Percentiles rank a stretch among this genome's conserved stretches.
Evolutionary conservation across 2,329 filamentous ascomycete genomes (phyloP).

Genomic region (Colletotrichum noveboracense): DNA sequence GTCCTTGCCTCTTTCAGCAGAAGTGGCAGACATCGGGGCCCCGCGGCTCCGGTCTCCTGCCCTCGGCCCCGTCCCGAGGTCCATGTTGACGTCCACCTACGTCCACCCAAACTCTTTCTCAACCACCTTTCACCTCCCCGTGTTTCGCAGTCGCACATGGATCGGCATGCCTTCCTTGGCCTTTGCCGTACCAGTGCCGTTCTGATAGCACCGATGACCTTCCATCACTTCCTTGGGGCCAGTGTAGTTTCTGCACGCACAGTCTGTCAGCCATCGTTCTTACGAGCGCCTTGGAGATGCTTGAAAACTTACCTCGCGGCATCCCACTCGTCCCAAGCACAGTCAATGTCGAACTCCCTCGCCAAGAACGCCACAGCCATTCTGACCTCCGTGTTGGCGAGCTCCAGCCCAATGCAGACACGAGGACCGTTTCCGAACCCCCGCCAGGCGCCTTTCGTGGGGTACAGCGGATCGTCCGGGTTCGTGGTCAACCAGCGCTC

Average conservation of each 20-base stretch:
- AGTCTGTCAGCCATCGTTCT: neutral
- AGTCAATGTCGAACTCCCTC: constrained; percentile 54
- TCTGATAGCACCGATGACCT: constrained; percentile 34
- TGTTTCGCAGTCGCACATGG: constrained; percentile 29
- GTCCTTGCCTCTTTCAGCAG: neutral
- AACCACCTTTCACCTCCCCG: neutral
- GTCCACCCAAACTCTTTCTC: neutral
- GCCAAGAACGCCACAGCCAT: constrained; percentile 53
- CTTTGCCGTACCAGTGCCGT: constrained; percentile 33
- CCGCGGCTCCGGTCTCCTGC: neutral
- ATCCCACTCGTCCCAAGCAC: constrained; percentile 46
- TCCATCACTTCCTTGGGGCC: constrained; percentile 27
- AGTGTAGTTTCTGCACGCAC: constrained; percentile 24
- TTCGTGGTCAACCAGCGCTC: constrained; percentile 43
- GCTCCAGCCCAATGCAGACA: constrained; percentile 60
- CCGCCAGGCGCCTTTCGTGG: constrained; percentile 47
- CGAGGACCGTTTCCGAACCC: constrained; percentile 58
- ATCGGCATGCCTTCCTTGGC: constrained; percentile 42
- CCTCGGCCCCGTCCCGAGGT: neutral
- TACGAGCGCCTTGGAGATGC: neutral
- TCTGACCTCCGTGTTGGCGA: constrained; percentile 59
- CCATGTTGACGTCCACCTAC: neutral
- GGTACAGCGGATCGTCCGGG: constrained; percentile 9
- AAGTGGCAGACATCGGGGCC: neutral
- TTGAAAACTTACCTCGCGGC: constrained; percentile 26